phyloP scores from a whole-genome alignment of 805 yeast species.

The Ogataea nakhonphanomensis region DNA sequence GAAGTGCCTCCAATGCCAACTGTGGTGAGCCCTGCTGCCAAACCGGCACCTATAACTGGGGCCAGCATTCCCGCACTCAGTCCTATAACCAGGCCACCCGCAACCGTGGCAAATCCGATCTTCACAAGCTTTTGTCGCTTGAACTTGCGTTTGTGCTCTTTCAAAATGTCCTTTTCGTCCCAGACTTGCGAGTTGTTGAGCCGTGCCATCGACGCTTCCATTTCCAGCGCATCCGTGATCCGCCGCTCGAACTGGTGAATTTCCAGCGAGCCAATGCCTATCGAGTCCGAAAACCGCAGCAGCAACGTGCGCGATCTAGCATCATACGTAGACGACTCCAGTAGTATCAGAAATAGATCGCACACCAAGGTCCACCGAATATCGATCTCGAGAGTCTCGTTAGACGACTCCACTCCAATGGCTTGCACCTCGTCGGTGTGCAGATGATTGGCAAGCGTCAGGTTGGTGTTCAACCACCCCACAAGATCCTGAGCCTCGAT shows the following conservation, averaged over 20 bases:
- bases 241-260: conserved; percentile 86
- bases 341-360: conserved; percentile 75
- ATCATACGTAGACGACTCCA: conserved; percentile 86
- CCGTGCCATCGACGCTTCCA: conserved; percentile 49
- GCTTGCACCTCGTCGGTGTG: conserved; percentile 22
- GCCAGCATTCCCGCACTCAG: conserved; percentile 93
- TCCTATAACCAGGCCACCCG: conserved; percentile 93
- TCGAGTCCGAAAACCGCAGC: conserved; percentile 56
- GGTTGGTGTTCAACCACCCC: conserved; percentile 44
- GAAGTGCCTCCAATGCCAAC: conserved; percentile 93
- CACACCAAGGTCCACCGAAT: conserved; percentile 92
- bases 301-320: conserved; percentile 83
- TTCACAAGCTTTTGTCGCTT: conserved; percentile 70
- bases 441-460: conserved; percentile 50
- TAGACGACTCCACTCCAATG: conserved; percentile 28
- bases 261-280: conserved; percentile 63
- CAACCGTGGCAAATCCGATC: conserved; percentile 92
- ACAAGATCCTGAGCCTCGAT: conserved; percentile 70
- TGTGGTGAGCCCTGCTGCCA: conserved; percentile 95
- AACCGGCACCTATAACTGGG: conserved; percentile 97
- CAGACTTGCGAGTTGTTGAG: conserved; percentile 50
- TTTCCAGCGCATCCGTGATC: conserved; percentile 83
- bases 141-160: conserved; percentile 63
- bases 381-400: conserved; percentile 55
- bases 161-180: conserved; percentile 68